Evolutionary conservation across 1,284 basidiomycete genomes (phyloP), one percentile per base, ranked within the genome.

Genomic region (Apiotrichum laibachii): DNA sequence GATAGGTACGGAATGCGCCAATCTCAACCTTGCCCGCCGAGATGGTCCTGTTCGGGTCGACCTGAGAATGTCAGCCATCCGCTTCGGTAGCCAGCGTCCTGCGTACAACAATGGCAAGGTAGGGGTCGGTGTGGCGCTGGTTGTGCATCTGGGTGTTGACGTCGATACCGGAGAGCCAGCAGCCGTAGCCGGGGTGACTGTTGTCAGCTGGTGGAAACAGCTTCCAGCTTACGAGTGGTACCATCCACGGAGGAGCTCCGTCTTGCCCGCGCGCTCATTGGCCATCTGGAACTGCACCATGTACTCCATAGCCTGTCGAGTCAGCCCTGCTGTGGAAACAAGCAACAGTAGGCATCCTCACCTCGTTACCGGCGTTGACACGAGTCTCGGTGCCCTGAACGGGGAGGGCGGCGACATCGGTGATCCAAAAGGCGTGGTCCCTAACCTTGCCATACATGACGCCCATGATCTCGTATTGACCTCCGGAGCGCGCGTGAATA

Each of bases 371-470:
- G 11, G 96, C 96, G 72, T 97, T 99, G 44, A 99, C 95, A 57
- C 95, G 86, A 49, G 96, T 99, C 78, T 99, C 95, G 0, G 96
- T 99, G n/a, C 95, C 95, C 76, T 98, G 91, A 1, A 99, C 96
- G 1, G 95, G 95, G 4, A 99, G 82, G 3, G 96, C 94, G 65
- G 98, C 98, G 5, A 90, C 91, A 77, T 99, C 96, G 84, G 96
- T 88, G 67, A 99, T 86, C 58, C 97, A 89, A 57, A 97, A 84
- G 0, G 91, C 85, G 60, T 85, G 85, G 10, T 88, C 90, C 46
- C 93, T 83, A 26, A 97, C 88, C 79, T 96, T 96, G 51, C 95
- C 95, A 78, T 97, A 92, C 94, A 99, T 97, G 47, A 98, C 83
- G 11, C 96, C 96, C 96, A 99, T 99, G 72, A 99, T 96, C 80